These are phyloP conservation scores for Candida ponderosae DNA, from an alignment of 805 yeast genomes.

Conservation along the genomic window DNA sequence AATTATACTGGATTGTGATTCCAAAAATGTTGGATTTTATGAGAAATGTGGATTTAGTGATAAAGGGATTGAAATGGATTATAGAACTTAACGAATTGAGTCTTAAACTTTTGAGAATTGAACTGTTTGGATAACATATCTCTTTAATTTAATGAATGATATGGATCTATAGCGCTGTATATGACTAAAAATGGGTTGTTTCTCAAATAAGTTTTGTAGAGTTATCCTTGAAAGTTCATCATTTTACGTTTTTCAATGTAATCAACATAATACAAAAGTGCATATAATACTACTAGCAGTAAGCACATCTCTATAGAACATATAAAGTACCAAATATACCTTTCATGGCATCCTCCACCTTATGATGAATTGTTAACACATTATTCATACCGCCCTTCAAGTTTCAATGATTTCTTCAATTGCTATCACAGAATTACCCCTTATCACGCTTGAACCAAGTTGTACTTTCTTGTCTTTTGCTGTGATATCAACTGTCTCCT, in stretches of 20 bases:
- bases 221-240: not conserved
- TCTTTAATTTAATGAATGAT: conserved; percentile 5
- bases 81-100: conserved; percentile 30
- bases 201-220: not conserved
- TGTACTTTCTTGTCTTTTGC: conserved; percentile 40
- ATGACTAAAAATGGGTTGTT: too few relatives aligned
- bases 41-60: conserved; percentile 74
- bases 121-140: not conserved
- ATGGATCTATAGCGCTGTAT: too few relatives aligned
- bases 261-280: not conserved
- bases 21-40: conserved; percentile 76
- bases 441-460: conserved; percentile 63
- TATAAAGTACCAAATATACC: conserved; percentile 19
- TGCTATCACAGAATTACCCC: conserved; percentile 75
- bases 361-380: not conserved
- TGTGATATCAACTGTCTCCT: conserved; percentile 59
- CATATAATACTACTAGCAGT: not conserved
- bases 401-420: conserved; percentile 39
- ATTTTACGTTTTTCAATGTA: not conserved
- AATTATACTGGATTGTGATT: conserved; percentile 82
- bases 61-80: conserved; percentile 66
- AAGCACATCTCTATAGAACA: conserved; percentile 1
- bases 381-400: conserved; percentile 28
- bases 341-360: too few relatives aligned
- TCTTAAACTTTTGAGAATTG: not conserved